Base-by-base conservation (phyloP, 2,329 filamentous ascomycete species). In the Talaromyces verruculosus region DNA sequence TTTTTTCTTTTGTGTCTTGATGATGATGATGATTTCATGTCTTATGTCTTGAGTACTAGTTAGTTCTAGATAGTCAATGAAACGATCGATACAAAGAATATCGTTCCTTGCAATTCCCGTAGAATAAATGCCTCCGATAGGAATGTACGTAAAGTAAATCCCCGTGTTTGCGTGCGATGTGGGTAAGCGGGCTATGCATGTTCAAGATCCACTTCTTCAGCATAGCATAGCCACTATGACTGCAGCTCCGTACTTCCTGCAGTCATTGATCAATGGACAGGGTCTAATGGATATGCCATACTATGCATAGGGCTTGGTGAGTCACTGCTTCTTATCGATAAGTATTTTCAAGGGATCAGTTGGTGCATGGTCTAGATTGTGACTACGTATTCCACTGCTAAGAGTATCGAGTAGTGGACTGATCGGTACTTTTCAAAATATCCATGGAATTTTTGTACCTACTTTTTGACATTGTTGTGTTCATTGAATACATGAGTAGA, bases 51-150 rank as follows among this genome's bases (percentile, higher is more conserved):
- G 49, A 30, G 25, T 53, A 53, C 28, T 53, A 33, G 25, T 30
- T 53, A 33, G 49, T 53, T 53, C 49, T 57, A 37, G 53, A 1
- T 57, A 57, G 53, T 37, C 30, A 57, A 57, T 57, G 33, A 55
- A 55, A 37, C n/a, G 30, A 57, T 37, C n/a, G 33, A 37, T 57
- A 15, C 53, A 35, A 57, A 37, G 30, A 57, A 35, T n/a, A 17
- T 25, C 17, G 2, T n/a, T 3, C 15, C 5, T 30, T 33, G 6
- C n/a, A 30, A 25, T 2, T 11, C 1, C 6, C 1, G 10, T 30
- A 51, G 15, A 22, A 15, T 4, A 30, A 51, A 30, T n/a, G 1
- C 7, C 22, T 28, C 47, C 47, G 25, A 30, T 3, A 25, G 22
- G 22, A 49, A 49, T 47, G 43, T 22, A 33, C 30, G 1, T 10